Evolutionary conservation across 2,329 filamentous ascomycete species (phyloP).

Genomic region (Exophiala calicioides): DNA sequence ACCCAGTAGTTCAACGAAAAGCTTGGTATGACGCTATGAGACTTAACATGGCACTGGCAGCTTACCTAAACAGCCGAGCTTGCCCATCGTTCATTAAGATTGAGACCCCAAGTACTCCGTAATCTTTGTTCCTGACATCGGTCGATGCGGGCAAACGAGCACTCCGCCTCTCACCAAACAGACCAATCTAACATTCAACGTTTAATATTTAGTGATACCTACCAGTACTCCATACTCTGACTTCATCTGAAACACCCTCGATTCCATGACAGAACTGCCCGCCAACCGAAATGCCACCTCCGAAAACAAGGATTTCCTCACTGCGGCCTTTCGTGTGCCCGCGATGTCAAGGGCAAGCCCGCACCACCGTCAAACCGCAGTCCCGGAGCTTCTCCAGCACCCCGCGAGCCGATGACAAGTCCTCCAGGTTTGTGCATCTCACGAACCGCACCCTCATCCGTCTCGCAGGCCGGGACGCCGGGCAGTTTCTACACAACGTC

Average conservation of each 20-base stretch:
- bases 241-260: background rate
- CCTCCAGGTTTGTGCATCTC: conserved; percentile 47
- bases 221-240: no score
- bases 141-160: no score
- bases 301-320: background rate
- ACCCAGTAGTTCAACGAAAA: no score
- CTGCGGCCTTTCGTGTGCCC: conserved; percentile 15
- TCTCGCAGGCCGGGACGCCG: conserved; percentile 74
- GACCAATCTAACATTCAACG: no score
- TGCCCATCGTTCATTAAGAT: no score
- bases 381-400: conserved; percentile 18
- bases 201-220: no score
- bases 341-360: conserved; percentile 6
- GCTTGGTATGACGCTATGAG: no score
- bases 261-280: background rate
- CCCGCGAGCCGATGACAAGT: conserved; percentile 1
- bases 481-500: conserved; percentile 84
- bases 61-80: no score
- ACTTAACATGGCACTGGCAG: no score
- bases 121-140: no score
- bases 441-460: conserved; percentile 77
- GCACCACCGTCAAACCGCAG: background rate
- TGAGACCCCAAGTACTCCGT: no score
- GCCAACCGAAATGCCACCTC: conserved; percentile 13
- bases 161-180: no score